phyloP scores from a whole-genome alignment of 495 filamentous ascomycete genomes.

The Hyaloscypha finlandica region DNA sequence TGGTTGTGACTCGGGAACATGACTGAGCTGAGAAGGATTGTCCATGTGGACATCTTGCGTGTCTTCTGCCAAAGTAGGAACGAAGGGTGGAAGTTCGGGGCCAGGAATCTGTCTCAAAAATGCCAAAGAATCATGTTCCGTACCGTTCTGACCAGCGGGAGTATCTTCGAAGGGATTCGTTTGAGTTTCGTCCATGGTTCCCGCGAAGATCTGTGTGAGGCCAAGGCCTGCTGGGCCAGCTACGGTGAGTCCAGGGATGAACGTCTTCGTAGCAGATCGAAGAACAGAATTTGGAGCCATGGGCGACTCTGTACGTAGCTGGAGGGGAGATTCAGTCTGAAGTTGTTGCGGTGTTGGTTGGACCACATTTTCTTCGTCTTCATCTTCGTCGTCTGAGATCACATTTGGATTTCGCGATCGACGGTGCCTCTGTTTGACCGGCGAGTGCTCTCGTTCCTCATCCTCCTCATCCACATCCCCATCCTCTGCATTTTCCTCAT shows the following conservation, averaged over 20 bases:
- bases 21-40: conserved; percentile 52
- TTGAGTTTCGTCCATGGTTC: conserved; percentile 71
- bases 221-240: conserved; percentile 64
- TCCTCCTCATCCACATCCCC: conserved; percentile 28
- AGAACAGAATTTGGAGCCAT: conserved; percentile 53
- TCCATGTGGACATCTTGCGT: conserved; percentile 63
- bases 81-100: conserved; percentile 47
- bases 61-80: conserved; percentile 47
- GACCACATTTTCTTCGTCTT: conserved; percentile 65
- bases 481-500: conserved; percentile 24
- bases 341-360: conserved; percentile 47
- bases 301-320: conserved; percentile 41
- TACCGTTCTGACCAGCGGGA: not conserved
- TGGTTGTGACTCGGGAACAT: conserved; percentile 40
- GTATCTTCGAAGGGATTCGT: conserved; percentile 15
- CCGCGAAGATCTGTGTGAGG: conserved; percentile 90
- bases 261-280: conserved; percentile 57
- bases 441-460: conserved; percentile 21
- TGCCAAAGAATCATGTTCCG: conserved; percentile 47
- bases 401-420: conserved; percentile 39
- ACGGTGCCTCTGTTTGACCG: conserved; percentile 40
- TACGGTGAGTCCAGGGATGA: conserved; percentile 59
- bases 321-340: conserved; percentile 40
- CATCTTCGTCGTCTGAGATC: conserved; percentile 66
- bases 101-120: conserved; percentile 55